Conservation (phyloP, 1,284 basidiomycete genomes). For the Melanopsichium pennsylvanicum region DNA sequence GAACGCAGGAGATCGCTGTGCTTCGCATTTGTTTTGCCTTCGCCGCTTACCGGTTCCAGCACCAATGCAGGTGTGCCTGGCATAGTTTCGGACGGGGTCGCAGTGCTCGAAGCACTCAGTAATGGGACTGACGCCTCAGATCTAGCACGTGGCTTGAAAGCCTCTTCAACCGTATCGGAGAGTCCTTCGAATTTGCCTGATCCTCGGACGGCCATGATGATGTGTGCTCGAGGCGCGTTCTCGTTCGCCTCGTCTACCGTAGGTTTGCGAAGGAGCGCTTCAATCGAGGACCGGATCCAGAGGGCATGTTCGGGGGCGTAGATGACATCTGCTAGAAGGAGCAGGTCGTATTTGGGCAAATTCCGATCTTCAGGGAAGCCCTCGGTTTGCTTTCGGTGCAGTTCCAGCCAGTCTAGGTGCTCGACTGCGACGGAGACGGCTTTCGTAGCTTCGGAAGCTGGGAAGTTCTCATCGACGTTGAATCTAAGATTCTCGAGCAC, state of each 20-base stretch:
- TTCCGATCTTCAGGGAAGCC: neutral
- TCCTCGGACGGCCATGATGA: constrained; percentile 39
- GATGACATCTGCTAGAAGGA: constrained; percentile 42
- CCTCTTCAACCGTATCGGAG: constrained; percentile 29
- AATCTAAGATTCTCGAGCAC: constrained; percentile 32
- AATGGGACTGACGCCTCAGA: constrained; percentile 12
- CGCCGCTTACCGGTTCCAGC: neutral
- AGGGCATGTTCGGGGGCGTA: constrained; percentile 38
- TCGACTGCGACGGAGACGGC: constrained; percentile 25
- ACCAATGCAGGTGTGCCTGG: constrained; percentile 28
- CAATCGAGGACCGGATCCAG: constrained; percentile 43
- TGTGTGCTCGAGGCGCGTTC: constrained; percentile 21
- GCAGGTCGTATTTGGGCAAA: constrained; percentile 22
- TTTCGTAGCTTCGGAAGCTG: neutral
- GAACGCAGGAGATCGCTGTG: constrained; percentile 24
- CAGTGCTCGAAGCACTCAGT: constrained; percentile 16
- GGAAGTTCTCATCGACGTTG: constrained; percentile 36
- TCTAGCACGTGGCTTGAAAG: constrained; percentile 13
- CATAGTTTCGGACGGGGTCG: constrained; percentile 26
- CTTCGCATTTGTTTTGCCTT: constrained; percentile 1
- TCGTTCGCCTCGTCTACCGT: neutral
- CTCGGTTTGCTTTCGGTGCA: constrained; percentile 14
- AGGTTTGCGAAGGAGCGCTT: constrained; percentile 26
- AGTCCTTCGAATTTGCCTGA: constrained; percentile 45
- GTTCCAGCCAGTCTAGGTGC: constrained; percentile 35